Evolutionary conservation across 805 yeast species (phyloP).

Genomic region (Lipomyces chichibuensis): DNA sequence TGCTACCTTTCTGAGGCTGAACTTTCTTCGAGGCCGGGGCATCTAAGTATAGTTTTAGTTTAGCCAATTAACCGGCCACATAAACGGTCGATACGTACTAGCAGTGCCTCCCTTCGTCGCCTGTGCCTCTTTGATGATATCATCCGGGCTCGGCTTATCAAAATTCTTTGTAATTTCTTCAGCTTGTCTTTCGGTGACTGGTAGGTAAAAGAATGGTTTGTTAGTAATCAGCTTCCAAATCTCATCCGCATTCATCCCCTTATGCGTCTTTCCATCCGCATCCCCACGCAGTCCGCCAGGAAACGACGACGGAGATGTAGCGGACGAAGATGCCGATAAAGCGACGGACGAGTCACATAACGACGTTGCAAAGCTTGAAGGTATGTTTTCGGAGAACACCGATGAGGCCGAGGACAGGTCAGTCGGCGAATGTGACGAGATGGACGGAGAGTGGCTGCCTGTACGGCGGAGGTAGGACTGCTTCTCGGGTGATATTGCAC

Average conservation of each 20-base stretch:
- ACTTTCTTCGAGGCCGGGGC: not conserved
- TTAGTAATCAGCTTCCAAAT: constrained; percentile 46
- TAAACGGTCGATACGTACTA: not conserved
- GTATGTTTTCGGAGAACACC: constrained; percentile 22
- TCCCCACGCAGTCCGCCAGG: not conserved
- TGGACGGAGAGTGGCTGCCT: not conserved
- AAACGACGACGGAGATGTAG: not conserved
- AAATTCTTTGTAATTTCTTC: constrained; percentile 57
- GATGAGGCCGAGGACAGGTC: constrained; percentile 16
- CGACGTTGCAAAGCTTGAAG: constrained; percentile 30
- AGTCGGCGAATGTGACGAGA: not conserved
- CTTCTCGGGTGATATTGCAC: constrained; percentile 2
- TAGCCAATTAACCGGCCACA: not conserved
- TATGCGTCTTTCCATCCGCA: not conserved
- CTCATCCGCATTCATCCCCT: constrained; percentile 22
- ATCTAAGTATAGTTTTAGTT: not conserved
- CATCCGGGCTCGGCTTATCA: constrained; percentile 81
- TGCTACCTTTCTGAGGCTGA: not conserved
- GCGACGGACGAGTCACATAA: constrained; percentile 5
- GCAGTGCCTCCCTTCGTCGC: constrained; percentile 27
- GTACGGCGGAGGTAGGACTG: not conserved
- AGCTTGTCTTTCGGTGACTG: constrained; percentile 43
- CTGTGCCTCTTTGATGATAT: constrained; percentile 64
- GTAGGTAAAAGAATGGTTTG: constrained; percentile 41
- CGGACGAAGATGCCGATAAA: not conserved